Conservation (phyloP, 257 asterid species). For the Salvia splendens region DNA sequence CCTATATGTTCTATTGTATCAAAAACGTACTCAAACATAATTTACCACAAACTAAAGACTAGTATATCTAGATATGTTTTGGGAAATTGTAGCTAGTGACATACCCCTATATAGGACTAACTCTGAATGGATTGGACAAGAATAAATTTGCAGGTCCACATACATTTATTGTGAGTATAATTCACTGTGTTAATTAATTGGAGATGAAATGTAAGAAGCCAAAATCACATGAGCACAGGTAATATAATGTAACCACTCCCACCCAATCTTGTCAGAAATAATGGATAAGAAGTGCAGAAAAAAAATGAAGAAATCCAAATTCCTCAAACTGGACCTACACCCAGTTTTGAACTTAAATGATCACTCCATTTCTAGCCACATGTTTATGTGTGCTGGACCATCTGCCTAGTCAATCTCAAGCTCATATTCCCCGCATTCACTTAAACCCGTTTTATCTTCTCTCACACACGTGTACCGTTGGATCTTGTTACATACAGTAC, state of each 20-base stretch:
- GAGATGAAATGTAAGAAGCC: conserved; percentile 13
- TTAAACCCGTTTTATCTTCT: not conserved
- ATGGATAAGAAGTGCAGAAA: conserved; percentile 38
- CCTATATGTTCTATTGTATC: too few relatives aligned
- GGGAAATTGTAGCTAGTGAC: conserved; percentile 4
- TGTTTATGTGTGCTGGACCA: conserved; percentile 31
- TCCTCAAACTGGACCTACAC: conserved; percentile 37
- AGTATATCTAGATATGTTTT: not conserved
- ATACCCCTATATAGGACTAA: not conserved
- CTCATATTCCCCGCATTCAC: conserved; percentile 26
- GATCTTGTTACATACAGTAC: too few relatives aligned
- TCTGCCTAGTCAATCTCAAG: conserved; percentile 33
- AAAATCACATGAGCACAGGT: conserved; percentile 31
- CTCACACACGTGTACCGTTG: not conserved
- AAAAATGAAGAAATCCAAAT: conserved; percentile 27
- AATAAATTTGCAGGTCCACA: conserved; percentile 17
- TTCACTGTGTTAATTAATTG: not conserved
- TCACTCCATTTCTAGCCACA: conserved; percentile 33
- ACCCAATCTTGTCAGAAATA: conserved; percentile 35
- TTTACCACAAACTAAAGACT: not conserved
- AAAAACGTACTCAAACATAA: not conserved
- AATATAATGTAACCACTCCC: conserved; percentile 6
- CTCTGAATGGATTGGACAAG: conserved; percentile 2
- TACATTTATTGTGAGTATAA: not conserved
- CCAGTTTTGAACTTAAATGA: conserved; percentile 24